Evolutionary conservation across 768 basidiomycete species (phyloP).

Genomic region (Suillus bovinus): DNA sequence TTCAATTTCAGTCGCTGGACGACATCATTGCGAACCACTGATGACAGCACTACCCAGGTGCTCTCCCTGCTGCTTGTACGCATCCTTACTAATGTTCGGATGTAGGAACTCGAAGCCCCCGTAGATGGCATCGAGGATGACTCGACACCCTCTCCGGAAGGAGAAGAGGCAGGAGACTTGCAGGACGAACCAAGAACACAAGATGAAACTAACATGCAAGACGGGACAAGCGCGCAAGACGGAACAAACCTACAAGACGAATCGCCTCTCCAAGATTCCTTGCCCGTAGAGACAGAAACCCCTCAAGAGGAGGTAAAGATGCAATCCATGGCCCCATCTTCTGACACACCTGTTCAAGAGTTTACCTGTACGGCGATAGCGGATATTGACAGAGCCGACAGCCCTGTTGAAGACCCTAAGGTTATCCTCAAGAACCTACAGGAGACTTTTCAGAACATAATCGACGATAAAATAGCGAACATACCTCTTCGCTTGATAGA

Average conservation of each 20-base stretch:
- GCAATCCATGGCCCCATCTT: neutral
- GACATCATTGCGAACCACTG: neutral
- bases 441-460: conserved; percentile 1
- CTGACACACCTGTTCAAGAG: neutral
- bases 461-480: conserved; percentile 6
- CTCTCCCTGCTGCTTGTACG: too few species aligned
- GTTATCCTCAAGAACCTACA: neutral
- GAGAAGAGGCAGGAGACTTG: neutral
- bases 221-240: neutral
- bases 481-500: conserved; percentile 9
- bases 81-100: neutral
- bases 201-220: neutral
- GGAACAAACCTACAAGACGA: neutral
- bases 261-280: neutral
- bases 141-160: neutral
- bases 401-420: conserved; percentile 1
- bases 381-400: neutral
- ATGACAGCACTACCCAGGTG: conserved; percentile 1
- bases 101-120: neutral
- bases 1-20: neutral
- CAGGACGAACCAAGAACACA: neutral
- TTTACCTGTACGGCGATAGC: neutral
- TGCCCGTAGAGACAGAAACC: neutral
- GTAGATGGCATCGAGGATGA: neutral
- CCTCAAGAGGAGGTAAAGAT: neutral